phyloP scores from a whole-genome alignment of 768 basidiomycete species.

The Rhizopogon rudus region DNA sequence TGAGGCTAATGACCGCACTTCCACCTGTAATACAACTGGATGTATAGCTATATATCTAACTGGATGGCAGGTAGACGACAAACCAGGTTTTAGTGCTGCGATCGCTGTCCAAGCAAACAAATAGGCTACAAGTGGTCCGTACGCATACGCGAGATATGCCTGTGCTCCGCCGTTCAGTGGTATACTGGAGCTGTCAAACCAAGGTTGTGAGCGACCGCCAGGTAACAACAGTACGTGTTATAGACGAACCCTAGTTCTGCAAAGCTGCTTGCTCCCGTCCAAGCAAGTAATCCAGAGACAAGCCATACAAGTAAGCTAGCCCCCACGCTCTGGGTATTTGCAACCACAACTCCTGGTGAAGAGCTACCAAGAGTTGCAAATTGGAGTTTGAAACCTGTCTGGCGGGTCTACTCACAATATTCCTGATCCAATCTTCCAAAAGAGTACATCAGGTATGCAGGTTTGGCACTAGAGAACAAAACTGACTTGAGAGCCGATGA shows the following conservation, averaged over 20 bases:
- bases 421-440: slow-evolving; percentile 75
- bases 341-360: slow-evolving; percentile 87
- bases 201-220: background rate
- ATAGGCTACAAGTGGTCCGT: slow-evolving; percentile 82
- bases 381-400: background rate
- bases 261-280: slow-evolving; percentile 95
- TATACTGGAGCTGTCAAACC: slow-evolving; percentile 23
- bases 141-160: slow-evolving; percentile 86
- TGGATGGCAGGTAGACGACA: slow-evolving; percentile 7
- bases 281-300: slow-evolving; percentile 75
- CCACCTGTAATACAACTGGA: slow-evolving; percentile 37
- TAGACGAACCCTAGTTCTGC: slow-evolving; percentile 79
- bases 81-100: slow-evolving; percentile 80
- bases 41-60: background rate
- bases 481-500: slow-evolving; percentile 74
- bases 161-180: slow-evolving; percentile 50
- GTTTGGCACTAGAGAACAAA: background rate
- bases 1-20: slow-evolving; percentile 83
- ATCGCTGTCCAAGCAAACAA: slow-evolving; percentile 96
- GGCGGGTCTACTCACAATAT: slow-evolving; percentile 63
- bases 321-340: slow-evolving; percentile 85
- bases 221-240: background rate
- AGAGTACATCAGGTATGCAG: background rate
- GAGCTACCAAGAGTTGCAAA: slow-evolving; percentile 46
- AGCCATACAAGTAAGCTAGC: slow-evolving; percentile 87